Conservation (phyloP, 441 rosid species). For the Aquilaria agallochum region DNA sequence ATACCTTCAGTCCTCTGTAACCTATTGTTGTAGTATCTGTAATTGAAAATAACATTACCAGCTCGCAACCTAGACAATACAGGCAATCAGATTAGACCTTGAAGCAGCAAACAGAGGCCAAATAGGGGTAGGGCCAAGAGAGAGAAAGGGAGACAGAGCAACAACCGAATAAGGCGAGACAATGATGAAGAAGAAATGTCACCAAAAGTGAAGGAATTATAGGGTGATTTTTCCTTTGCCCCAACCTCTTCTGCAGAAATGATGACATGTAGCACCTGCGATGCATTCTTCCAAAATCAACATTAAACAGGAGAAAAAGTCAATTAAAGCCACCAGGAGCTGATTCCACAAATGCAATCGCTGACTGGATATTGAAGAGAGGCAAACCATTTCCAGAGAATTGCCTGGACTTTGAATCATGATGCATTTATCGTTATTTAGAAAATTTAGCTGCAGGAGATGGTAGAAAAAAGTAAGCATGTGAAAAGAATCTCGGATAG, state of each 20-base stretch:
- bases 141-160: constrained; percentile 3
- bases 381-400: constrained; percentile 61
- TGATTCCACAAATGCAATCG: no score
- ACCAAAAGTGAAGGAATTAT: constrained; percentile 60
- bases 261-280: constrained; percentile 61
- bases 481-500: no score
- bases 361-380: no score
- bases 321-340: no score
- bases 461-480: constrained; percentile 8
- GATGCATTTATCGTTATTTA: constrained; percentile 64
- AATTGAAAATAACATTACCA: constrained; percentile 93
- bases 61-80: constrained; percentile 75
- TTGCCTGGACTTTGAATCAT: constrained; percentile 60
- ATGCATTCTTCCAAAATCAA: constrained; percentile 49
- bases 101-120: constrained; percentile 1
- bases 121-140: neutral
- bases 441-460: constrained; percentile 55
- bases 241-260: constrained; percentile 92
- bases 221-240: constrained; percentile 80
- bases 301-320: neutral
- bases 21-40: constrained; percentile 87
- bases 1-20: constrained; percentile 96
- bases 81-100: constrained; percentile 19
- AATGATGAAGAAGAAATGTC: constrained; percentile 70
- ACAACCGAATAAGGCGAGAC: constrained; percentile 69